Base-by-base conservation (phyloP, 2,329 filamentous ascomycete species). In the Fonsecaea nubica region DNA sequence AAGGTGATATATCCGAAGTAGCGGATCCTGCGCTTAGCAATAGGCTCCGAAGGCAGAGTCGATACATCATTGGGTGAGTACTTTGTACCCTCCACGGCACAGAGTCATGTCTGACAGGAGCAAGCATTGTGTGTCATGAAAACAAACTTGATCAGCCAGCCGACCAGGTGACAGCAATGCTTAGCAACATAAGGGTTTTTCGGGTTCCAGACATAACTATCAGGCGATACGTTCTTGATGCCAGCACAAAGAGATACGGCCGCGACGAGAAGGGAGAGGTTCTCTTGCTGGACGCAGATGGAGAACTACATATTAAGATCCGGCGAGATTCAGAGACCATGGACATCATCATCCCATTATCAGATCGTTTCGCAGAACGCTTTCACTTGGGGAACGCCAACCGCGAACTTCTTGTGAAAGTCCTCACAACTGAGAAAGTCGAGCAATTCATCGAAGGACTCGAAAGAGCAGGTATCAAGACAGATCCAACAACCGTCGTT, bases 31-130 rank as follows among this genome's bases (percentile, higher is more conserved):
- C 36, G 21, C 54, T 63, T 45, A 57, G 1, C 38, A 36, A 48
- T 36, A 63, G 61, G 61, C 61, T 63, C 36, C 61, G 61, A 63
- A 58, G 61, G 36, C 61, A 63, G 40, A 63, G 61, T 58, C 61
- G 35, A 35, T 63, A 63, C 36, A 57, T 63, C 52, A 63, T 63
- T 58, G 40, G 61, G 61, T 63, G 58, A 56, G 60, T 55, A 56
- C 32, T 32, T 55, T 40, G 58, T 35, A 52, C 18, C 38, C 42
- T 63, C 15, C 58, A 32, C 8, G 40, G 36, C 40, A 53, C 33
- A 54, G 45, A 53, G 55, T 54, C 35, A 62, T 52, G 21, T 36
- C 60, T 63, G 36, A 63, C 60, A 54, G 60, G 38, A 56, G 30
- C 36, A 63, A 63, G 61, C n/a, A 63, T 63, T 45, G 38, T 63